Conservation (phyloP, 192 early-diverging fungal species). For the Gigaspora rosea region DNA sequence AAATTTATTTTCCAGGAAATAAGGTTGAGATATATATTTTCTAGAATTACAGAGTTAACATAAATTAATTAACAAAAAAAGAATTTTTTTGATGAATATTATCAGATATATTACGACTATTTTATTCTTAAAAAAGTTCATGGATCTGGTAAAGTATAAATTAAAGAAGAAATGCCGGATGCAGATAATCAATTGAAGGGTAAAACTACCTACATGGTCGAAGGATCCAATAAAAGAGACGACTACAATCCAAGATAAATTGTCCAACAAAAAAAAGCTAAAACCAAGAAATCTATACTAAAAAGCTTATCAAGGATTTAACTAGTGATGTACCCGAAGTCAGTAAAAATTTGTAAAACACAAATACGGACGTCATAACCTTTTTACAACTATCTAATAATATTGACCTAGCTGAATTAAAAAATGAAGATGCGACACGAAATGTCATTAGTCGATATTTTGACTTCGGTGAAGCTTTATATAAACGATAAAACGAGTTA, state of each 20-base stretch:
- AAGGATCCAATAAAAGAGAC: too few relatives aligned
- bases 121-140: constrained; percentile 40
- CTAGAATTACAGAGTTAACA: background rate
- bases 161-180: constrained; percentile 41
- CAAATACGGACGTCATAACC: too few relatives aligned
- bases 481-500: constrained; percentile 8
- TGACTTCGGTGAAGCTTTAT: background rate
- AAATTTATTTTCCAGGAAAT: constrained; percentile 72
- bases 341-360: too few relatives aligned
- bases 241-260: too few relatives aligned
- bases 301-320: too few relatives aligned
- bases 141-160: constrained; percentile 41
- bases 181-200: too few relatives aligned
- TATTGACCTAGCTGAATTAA: background rate
- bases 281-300: too few relatives aligned
- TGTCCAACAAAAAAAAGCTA: too few relatives aligned
- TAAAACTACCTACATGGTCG: too few relatives aligned
- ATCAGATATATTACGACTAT: constrained; percentile 74
- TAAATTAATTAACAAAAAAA: constrained; percentile 5
- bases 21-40: constrained; percentile 60
- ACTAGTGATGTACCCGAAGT: too few relatives aligned
- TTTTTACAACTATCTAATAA: background rate
- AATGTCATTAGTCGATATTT: constrained; percentile 1
- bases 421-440: background rate
- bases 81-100: constrained; percentile 2